Evolutionary conservation across 148 eudicot genomes (phyloP).

Genomic region (Rhododendron mucronatum): DNA sequence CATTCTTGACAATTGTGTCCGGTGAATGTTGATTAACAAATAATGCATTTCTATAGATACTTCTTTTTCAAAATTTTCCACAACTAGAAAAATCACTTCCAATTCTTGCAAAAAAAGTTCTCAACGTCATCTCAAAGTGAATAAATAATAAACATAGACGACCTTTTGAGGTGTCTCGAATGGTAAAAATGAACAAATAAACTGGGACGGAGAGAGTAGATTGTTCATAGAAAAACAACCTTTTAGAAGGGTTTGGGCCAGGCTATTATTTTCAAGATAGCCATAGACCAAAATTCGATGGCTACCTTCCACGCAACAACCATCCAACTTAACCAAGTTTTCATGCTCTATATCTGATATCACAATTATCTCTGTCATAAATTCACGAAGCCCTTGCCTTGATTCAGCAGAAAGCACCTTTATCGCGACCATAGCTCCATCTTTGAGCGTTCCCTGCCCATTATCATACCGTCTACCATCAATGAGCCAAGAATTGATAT

Average conservation of each 20-base stretch:
- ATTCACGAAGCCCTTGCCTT: slow-evolving; percentile 68
- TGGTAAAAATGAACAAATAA: neutral
- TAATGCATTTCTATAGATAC: neutral
- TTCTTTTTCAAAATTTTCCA: neutral
- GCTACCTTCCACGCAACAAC: slow-evolving; percentile 69
- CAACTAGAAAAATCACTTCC: neutral
- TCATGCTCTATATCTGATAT: slow-evolving; percentile 69
- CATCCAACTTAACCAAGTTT: slow-evolving; percentile 73
- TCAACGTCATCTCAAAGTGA: neutral
- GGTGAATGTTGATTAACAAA: neutral
- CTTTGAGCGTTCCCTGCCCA: slow-evolving; percentile 59
- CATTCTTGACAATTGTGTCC: neutral
- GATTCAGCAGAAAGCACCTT: slow-evolving; percentile 81
- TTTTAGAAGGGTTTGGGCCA: slow-evolving; percentile 56
- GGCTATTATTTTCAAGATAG: slow-evolving; percentile 84
- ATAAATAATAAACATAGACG: neutral
- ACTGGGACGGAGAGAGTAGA: neutral
- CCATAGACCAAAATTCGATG: slow-evolving; percentile 73
- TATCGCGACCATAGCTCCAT: slow-evolving; percentile 63
- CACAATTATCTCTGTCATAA: slow-evolving; percentile 58
- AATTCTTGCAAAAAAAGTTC: neutral
- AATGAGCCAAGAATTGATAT: neutral
- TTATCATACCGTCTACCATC: slow-evolving; percentile 3
- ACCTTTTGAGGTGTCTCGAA: neutral
- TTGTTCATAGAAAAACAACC: neutral